Conservation (phyloP, 192 early-diverging fungal genomes). For the Backusella morwellensis region DNA sequence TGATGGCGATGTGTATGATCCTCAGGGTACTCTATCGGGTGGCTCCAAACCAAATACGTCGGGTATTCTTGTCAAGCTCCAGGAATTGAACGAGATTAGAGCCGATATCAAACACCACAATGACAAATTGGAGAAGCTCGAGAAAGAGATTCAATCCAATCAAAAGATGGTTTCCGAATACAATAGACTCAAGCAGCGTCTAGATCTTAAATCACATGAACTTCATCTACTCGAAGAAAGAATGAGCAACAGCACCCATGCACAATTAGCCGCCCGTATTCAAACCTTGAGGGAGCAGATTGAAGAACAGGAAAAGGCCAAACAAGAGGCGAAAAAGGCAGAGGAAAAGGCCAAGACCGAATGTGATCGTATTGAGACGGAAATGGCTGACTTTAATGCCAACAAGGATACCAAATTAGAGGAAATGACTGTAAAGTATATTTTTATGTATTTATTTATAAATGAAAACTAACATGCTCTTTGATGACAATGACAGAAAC, state of each 20-base stretch:
- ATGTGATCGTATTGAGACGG: slow-evolving; percentile 66
- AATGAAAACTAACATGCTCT: background rate
- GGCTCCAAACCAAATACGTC: slow-evolving; percentile 76
- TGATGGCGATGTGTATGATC: slow-evolving; percentile 97
- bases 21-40: slow-evolving; percentile 89
- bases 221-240: slow-evolving; percentile 71
- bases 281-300: slow-evolving; percentile 56
- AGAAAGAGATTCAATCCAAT: slow-evolving; percentile 51
- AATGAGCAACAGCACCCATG: slow-evolving; percentile 71
- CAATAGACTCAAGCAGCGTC: slow-evolving; percentile 55
- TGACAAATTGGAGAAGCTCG: slow-evolving; percentile 48
- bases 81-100: slow-evolving; percentile 66
- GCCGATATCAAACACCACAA: slow-evolving; percentile 47
- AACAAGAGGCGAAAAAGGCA: slow-evolving; percentile 42
- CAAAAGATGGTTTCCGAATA: slow-evolving; percentile 58
- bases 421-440: slow-evolving; percentile 59
- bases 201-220: slow-evolving; percentile 81
- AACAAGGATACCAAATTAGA: slow-evolving; percentile 90
- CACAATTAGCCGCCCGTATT: slow-evolving; percentile 44
- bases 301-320: slow-evolving; percentile 40
- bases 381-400: slow-evolving; percentile 88
- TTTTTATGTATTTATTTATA: background rate
- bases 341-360: slow-evolving; percentile 50
- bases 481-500: slow-evolving; percentile 41
- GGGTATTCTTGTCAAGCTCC: slow-evolving; percentile 74